A percentile compares a stretch with the other conserved stretches of the same genome.
phyloP scores from a whole-genome alignment of 257 asterid genomes.

The Solanum medicagineum region DNA sequence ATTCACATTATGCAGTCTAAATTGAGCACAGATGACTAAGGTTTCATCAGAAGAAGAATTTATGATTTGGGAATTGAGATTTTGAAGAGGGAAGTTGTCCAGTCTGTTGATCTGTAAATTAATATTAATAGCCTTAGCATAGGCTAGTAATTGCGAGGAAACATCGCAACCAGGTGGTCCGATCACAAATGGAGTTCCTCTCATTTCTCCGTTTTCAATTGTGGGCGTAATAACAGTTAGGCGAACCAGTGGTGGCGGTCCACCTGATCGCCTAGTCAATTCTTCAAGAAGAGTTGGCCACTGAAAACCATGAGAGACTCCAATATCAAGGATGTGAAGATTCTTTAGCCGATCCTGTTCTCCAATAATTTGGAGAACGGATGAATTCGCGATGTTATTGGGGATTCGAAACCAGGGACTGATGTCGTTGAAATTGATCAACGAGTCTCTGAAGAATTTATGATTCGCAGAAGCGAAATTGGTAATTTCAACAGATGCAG shows the following conservation, averaged over 20 bases:
- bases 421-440: conserved; percentile 67
- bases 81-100: conserved; percentile 39
- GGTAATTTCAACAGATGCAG: conserved; percentile 9
- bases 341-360: conserved; percentile 25
- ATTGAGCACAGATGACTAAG: conserved; percentile 53
- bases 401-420: conserved; percentile 87
- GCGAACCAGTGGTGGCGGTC: conserved; percentile 70
- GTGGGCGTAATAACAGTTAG: conserved; percentile 49
- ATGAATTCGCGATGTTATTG: conserved; percentile 60
- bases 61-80: conserved; percentile 39
- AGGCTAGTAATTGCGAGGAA: conserved; percentile 47
- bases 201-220: conserved; percentile 14
- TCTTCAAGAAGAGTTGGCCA: conserved; percentile 89
- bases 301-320: conserved; percentile 84
- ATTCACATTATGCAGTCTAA: conserved; percentile 53
- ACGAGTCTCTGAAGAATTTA: conserved; percentile 43
- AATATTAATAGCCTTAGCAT: conserved; percentile 56
- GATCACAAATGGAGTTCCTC: conserved; percentile 32
- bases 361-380: conserved; percentile 57
- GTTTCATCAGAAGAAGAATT: conserved; percentile 46
- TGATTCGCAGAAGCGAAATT: conserved; percentile 45
- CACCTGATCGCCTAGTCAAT: conserved; percentile 53
- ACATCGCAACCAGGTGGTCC: conserved; percentile 47
- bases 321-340: conserved; percentile 81
- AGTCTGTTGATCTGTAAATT: conserved; percentile 64